Base-by-base conservation (phyloP, 2,329 filamentous ascomycete genomes). In the Cladosporium austrohemisphaericum region DNA sequence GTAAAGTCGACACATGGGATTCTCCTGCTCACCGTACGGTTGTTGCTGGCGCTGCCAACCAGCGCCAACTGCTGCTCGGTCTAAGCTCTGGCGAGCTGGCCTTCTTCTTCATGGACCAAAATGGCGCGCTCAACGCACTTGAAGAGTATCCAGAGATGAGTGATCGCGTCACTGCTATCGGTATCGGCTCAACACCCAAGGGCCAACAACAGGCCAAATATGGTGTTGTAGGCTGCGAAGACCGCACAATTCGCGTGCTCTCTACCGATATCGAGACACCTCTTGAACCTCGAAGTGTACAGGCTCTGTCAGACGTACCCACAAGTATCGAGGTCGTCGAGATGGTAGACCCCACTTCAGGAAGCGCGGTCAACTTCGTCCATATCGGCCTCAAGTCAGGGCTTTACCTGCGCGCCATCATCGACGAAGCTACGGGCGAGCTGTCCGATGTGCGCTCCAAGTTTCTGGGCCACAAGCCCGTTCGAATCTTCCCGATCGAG, bases 351-450 rank as follows among this genome's bases (percentile, higher is more conserved):
- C 94, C 92, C 1, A 88, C 88, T 2, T 89, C 87, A 1, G 90
- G 90, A 19, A 89, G 90, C 14, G 87, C 84, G 9, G 95, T 92
- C 0, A 77, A 95, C 4, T 97, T 95, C 64, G 80, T 98, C 4
- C 93, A 99, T 62, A 97, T 99, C 53, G 94, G 93, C 49, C 79
- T 99, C 1, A 86, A 93, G 65, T 97, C 91, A 23, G 93, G 94
- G 49, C 90, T 98, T 9, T 98, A 99, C 65, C 81, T 99, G 19
- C 83, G 94, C 36, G 97, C 93, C 0, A 88, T 96, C 5, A 75
- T 99, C 13, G 93, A 98, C 61, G 94, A 97, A 64, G 81, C 95
- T 32, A 97, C 91, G 3, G 94, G 94, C 51, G 93, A 98, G 65
- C 77, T 98, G 28, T 94, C 91, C 1, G 92, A 98, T 65, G 97